Evolutionary conservation across 2,329 filamentous ascomycete species (phyloP), one percentile per base, ranked within the genome.

Genomic region (Ophiostoma angusticollis): DNA sequence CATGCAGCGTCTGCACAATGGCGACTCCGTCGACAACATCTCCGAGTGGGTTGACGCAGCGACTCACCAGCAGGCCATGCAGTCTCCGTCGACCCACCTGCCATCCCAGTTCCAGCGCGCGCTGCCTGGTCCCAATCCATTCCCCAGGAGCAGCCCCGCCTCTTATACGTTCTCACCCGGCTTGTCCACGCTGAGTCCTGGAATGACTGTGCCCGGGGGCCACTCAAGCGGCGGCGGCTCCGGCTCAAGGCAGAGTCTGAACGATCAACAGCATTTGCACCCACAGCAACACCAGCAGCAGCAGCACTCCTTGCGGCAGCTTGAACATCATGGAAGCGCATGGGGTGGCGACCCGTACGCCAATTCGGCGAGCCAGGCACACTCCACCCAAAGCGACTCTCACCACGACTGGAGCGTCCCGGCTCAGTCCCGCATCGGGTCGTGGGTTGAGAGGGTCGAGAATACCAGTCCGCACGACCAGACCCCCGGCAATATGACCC

Each of bases 11-110:
- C 51, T 78, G 31, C 70, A 68, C 30, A 58, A 54, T 19, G 73
- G 74, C 30, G 68, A 76, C 43, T 58, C 63, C 8, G 55, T 75
- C 17, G 71, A 76, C 31, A 58, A 44, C 32, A 72, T 79, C 40
- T 68, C 70, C 5, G 67, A 73, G 36, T 74, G 67, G 63, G 59
- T 78, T 2, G 59, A 55, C 13, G 50, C 48, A 3, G 45, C 21
- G 44, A 57, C 25, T 48, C 58, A 7, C 43, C 50, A 5, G 56
- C 21, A 4, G 6, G 17, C 14, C 19, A 30, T 2, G 5, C 24
- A 1, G 3, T 28, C 14, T 6, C n/a, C 27, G n/a, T 13, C 31
- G 3, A 9, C 16, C 5, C 5, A 61, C 22, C 42, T 47, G 7
- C 52, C 50, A 3, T 48, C 50, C 5, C 43, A 34, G 18, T 57